A percentile compares a stretch with the other conserved stretches of the same genome.
Conservation (phyloP, 495 filamentous ascomycete species). For the Staphylotrichum longicolle region DNA sequence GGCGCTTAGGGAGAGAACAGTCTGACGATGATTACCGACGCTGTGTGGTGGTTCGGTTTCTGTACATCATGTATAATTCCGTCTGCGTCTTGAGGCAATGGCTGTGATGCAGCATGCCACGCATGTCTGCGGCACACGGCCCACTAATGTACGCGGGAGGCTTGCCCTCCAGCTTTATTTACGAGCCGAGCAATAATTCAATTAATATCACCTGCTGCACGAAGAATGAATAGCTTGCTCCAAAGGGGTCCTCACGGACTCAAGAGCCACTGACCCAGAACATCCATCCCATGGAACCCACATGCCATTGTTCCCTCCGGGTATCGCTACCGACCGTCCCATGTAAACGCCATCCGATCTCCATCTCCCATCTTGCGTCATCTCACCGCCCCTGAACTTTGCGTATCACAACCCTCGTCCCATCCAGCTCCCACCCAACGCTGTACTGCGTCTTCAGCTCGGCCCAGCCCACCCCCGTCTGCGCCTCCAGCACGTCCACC, state of each 20-base stretch:
- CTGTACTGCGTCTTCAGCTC: slow-evolving; percentile 61
- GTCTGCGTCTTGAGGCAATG: not conserved
- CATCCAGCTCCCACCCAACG: slow-evolving; percentile 71
- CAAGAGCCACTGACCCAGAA: not conserved
- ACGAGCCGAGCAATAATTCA: slow-evolving; percentile 7
- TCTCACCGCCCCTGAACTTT: slow-evolving; percentile 42
- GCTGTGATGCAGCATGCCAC: not conserved
- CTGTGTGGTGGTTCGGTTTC: not conserved
- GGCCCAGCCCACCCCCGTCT: slow-evolving; percentile 63
- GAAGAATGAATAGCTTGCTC: too few relatives aligned
- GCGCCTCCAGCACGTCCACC: slow-evolving; percentile 60
- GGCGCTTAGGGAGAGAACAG: not conserved
- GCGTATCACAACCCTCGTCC: slow-evolving; percentile 65
- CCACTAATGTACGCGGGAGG: not conserved
- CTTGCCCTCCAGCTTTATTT: not conserved
- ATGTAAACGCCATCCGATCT: too few relatives aligned
- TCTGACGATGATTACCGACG: slow-evolving; percentile 1
- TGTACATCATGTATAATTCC: slow-evolving; percentile 11
- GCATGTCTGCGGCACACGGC: not conserved
- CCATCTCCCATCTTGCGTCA: too few relatives aligned
- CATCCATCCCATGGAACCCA: not conserved
- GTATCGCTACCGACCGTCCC: not conserved
- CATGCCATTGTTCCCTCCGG: not conserved
- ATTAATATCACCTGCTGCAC: not conserved
- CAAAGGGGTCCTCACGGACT: too few relatives aligned